These are phyloP conservation scores for Rhizopus microsporus DNA, from an alignment of 371 early-diverging fungal species.

Conservation along the genomic window DNA sequence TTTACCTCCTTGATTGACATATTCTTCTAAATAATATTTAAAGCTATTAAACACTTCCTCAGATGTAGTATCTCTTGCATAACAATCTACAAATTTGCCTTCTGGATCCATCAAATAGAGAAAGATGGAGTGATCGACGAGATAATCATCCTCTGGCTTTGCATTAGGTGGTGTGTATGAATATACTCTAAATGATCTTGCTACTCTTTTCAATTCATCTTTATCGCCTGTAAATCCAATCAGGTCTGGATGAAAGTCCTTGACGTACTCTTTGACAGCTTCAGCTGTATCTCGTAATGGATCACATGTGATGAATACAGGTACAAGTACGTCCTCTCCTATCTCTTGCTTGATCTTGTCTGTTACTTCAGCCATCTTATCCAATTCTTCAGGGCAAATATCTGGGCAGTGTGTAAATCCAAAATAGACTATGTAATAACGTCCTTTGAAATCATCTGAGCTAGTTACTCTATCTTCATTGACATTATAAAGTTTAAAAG, in stretches of 20 bases:
- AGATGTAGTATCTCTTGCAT: conserved; percentile 72
- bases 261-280: conserved; percentile 78
- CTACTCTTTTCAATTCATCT: conserved; percentile 75
- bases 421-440: conserved; percentile 91
- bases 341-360: conserved; percentile 56
- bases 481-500: conserved; percentile 86
- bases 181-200: conserved; percentile 90
- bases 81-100: conserved; percentile 85
- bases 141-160: conserved; percentile 78
- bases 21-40: conserved; percentile 52
- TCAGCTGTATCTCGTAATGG: conserved; percentile 88
- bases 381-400: conserved; percentile 97
- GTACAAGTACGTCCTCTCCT: conserved; percentile 48
- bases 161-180: conserved; percentile 80
- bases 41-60: conserved; percentile 58
- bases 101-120: conserved; percentile 91
- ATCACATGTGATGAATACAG: conserved; percentile 93
- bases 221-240: conserved; percentile 86
- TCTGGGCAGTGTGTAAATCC: conserved; percentile 99
- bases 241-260: conserved; percentile 89
- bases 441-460: conserved; percentile 51
- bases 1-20: conserved; percentile 39
- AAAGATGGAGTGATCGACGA: conserved; percentile 96
- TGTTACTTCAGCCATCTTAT: conserved; percentile 91
- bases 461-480: conserved; percentile 31